A percentile compares a stretch with the other conserved stretches of the same genome.
These are phyloP conservation scores for Trypanosoma brucei DNA, from an alignment of 208 protist genomes.

Conservation along the genomic window DNA sequence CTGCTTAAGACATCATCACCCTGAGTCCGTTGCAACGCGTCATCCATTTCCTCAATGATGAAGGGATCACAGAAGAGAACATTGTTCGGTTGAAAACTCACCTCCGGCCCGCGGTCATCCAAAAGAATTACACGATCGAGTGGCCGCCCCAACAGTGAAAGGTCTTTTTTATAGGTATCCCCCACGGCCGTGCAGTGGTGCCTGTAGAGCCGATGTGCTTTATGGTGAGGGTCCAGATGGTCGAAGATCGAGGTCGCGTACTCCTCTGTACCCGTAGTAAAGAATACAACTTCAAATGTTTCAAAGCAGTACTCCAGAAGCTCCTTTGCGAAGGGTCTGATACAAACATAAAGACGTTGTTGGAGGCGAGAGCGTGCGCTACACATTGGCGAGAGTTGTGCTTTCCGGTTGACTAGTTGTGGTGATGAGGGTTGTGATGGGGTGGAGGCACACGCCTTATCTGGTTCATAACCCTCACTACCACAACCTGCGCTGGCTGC, in stretches of 20 bases:
- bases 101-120: slow-evolving; percentile 63
- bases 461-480: too few relatives aligned
- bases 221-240: slow-evolving; percentile 36
- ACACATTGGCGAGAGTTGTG: too few relatives aligned
- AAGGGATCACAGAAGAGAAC: slow-evolving; percentile 61
- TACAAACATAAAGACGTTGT: slow-evolving; percentile 33
- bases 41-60: slow-evolving; percentile 31
- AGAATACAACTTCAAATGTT: slow-evolving; percentile 66
- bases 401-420: too few relatives aligned
- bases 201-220: slow-evolving; percentile 44
- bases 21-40: slow-evolving; percentile 8
- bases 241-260: slow-evolving; percentile 61
- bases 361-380: not conserved
- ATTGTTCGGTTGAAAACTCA: slow-evolving; percentile 45
- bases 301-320: slow-evolving; percentile 38
- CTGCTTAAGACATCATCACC: slow-evolving; percentile 14
- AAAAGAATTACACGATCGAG: slow-evolving; percentile 48
- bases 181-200: slow-evolving; percentile 33
- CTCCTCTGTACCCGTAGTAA: slow-evolving; percentile 54
- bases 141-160: slow-evolving; percentile 29
- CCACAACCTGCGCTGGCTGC: not conserved
- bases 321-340: slow-evolving; percentile 41
- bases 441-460: too few relatives aligned
- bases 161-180: slow-evolving; percentile 44
- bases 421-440: too few relatives aligned